phyloP scores from a whole-genome alignment of 306 rosid genomes.

The Sindora glabra region DNA sequence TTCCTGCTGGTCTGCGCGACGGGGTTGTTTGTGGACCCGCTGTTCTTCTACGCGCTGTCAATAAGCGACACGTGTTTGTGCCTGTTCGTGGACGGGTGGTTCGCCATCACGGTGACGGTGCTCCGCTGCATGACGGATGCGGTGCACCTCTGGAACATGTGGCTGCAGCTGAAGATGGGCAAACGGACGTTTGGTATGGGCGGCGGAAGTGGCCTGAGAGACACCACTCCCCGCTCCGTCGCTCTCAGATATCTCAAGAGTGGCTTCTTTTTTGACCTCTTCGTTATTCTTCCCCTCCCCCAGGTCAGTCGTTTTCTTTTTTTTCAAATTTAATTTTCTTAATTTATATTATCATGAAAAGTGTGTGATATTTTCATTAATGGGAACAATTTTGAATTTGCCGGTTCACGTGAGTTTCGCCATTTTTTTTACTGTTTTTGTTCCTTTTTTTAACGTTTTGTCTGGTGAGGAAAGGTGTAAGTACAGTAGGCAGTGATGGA shows the following conservation, averaged over 20 bases:
- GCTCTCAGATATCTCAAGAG: constrained; percentile 44
- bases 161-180: constrained; percentile 60
- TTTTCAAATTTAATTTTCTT: not conserved
- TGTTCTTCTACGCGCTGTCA: constrained; percentile 75
- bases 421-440: too few species aligned
- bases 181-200: constrained; percentile 31
- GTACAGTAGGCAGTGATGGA: too few species aligned
- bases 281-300: constrained; percentile 83
- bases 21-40: constrained; percentile 83
- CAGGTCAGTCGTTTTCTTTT: constrained; percentile 42
- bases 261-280: constrained; percentile 68
- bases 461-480: too few species aligned
- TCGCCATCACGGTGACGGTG: constrained; percentile 76
- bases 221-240: constrained; percentile 31
- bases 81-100: constrained; percentile 82
- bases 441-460: too few species aligned
- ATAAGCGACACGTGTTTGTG: constrained; percentile 77
- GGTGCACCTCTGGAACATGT: constrained; percentile 89
- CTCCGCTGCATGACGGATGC: constrained; percentile 94
- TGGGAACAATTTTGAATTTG: too few species aligned
- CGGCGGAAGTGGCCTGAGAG: constrained; percentile 21
- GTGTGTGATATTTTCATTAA: not conserved
- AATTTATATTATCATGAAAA: not conserved
- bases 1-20: constrained; percentile 57
- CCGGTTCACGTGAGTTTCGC: too few species aligned